Evolutionary conservation across 352 stramenopile species (phyloP), one percentile per base, ranked within the genome.

Genomic region (Phytophthora pini): DNA sequence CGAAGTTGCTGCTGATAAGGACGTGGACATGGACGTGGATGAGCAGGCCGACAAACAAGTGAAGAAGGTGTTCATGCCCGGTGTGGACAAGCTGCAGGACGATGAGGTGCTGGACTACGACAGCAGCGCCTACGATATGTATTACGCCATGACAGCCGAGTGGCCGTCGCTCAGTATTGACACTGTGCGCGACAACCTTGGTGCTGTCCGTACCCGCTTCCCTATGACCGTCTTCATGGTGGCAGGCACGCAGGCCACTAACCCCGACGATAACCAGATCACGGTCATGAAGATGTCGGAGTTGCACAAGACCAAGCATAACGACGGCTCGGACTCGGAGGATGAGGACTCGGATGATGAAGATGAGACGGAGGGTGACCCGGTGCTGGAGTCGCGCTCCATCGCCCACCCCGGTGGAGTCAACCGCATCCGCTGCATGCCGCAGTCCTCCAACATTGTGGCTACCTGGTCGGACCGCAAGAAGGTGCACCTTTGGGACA

Each of bases 71-170:
- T 99, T 98, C 84, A 93, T 98, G 85, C 95, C 97, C 10, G 91
- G 89, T 27, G 83, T 95, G 46, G 88, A 98, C 74, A 85, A 88
- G 57, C 72, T 99, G 27, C 73, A 82, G 46, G 91, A 98, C 47
- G 95, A 97, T 56, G 91, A 99, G 71, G 84, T 98, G 71, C 87
- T 99, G 38, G 98, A 99, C 80, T 99, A 99, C 84, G 98, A 99
- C 76, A 97, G 92, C 72, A 97, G 86, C 32, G 98, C 98, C 6
- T 99, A 99, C 84, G 97, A 98, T 76, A 99, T 99, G 97, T 98
- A 99, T 82, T 98, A 99, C 73, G 94, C 95, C 34, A 93, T 99
- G 66, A 97, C 89, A 5, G 92, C 96, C 41, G 97, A 99, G 77
- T 99, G 97, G 97, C 97, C 98, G 10, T 98, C 94, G 58, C 85